Base-by-base conservation (phyloP, 2,329 filamentous ascomycete genomes). In the Neurospora sp. region DNA sequence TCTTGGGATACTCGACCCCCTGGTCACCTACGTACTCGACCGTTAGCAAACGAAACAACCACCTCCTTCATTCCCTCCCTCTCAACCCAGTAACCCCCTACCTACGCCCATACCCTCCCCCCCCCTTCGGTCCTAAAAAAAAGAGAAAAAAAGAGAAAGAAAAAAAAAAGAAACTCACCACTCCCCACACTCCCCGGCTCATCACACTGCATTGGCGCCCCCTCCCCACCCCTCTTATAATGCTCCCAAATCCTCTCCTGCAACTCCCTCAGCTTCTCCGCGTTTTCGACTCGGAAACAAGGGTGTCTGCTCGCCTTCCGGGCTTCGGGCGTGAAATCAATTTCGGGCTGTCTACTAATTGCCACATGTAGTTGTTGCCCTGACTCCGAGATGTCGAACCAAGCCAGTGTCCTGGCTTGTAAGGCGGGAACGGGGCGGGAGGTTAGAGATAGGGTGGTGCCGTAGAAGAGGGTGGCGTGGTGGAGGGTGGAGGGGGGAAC, bases 281-380 rank as follows among this genome's bases (percentile, higher is more conserved):
- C 77, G 13, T 80, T 83, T 1, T 77, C 81, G 2, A 90, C 74
- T 43, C 81, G 82, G 74, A 90, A 89, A 77, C 88, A 90, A 3
- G 87, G 86, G 73, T 90, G 88, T 2, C 86, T 81, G 2, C 79
- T 78, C 0, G 84, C 83, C 5, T 79, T 77, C 66, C 72, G 67
- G 33, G 75, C 73, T 6, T 71, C 71, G 23, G 66, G 72, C 13
- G 70, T 68, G 70, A 79, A 79, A 68, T 79, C 76, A 7, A 70
- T 69, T 8, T 76, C 74, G 38, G 43, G 33, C 1, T 19, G 19
- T 1, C 79, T 74, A 0, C 84, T 85, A 69, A 82, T 80, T 0
- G 84, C 84, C 67, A 89, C 78, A 74, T 89, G 86, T 15, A 89
- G 80, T 78, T 89, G 86, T 75, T 89, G 86, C 1, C 83, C 82